A percentile compares a stretch with the other conserved stretches of the same genome.
These are phyloP conservation scores for Aspergillus ruber DNA, from an alignment of 2,329 filamentous ascomycete species.

Conservation along the genomic window DNA sequence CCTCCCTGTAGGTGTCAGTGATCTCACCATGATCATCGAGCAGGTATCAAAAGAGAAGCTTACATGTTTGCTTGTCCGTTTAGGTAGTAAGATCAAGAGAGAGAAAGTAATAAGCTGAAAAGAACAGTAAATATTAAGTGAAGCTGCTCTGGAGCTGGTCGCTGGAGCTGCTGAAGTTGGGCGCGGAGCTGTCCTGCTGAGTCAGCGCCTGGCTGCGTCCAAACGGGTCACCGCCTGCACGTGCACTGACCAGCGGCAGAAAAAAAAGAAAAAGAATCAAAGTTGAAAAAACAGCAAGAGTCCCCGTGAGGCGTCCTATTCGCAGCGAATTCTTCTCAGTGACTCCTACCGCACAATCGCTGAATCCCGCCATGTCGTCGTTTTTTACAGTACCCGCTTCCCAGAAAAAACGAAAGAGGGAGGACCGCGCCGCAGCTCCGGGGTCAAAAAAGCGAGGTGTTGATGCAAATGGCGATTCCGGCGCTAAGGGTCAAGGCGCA, in stretches of 20 bases:
- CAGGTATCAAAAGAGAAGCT: constrained; percentile 4
- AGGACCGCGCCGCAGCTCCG: constrained; percentile 37
- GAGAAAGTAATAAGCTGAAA: constrained; percentile 14
- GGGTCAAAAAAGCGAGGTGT: constrained; percentile 42
- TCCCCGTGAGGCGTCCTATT: not conserved
- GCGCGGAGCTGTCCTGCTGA: constrained; percentile 28
- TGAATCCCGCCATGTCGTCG: constrained; percentile 63
- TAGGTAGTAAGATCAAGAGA: constrained; percentile 2
- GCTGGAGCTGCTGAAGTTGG: constrained; percentile 25
- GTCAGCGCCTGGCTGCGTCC: constrained; percentile 25
- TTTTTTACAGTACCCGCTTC: constrained; percentile 88
- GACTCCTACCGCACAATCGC: not conserved
- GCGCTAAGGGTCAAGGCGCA: constrained; percentile 36
- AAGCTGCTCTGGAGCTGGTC: constrained; percentile 34
- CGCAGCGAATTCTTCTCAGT: not conserved
- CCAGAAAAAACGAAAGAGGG: constrained; percentile 84
- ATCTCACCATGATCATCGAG: not conserved
- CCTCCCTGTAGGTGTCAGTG: constrained; percentile 63
- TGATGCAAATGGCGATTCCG: constrained; percentile 25
- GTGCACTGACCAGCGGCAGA: constrained; percentile 27
- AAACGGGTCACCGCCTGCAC: not conserved
- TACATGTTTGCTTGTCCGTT: constrained; percentile 22
- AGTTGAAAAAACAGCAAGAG: not conserved
- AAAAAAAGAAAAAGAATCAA: constrained; percentile 22
- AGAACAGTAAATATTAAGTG: constrained; percentile 16